phyloP scores from a whole-genome alignment of 257 asterid genomes.

The Nyctanthes arbortristis region DNA sequence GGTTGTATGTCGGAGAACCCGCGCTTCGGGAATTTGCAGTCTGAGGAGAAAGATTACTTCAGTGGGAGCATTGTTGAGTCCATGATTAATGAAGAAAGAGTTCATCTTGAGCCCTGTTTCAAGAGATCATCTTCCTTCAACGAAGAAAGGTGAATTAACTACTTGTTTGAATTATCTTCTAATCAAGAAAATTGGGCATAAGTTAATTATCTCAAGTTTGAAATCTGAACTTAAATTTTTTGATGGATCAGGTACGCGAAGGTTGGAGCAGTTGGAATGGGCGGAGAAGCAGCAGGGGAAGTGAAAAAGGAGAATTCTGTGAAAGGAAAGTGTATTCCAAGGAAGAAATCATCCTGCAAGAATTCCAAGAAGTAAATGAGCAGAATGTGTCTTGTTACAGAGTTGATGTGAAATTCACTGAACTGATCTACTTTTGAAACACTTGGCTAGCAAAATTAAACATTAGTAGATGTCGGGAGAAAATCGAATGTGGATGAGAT shows the following conservation, averaged over 20 bases:
- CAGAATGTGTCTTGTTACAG: neutral
- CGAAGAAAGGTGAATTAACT: constrained; percentile 68
- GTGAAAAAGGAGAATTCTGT: constrained; percentile 40
- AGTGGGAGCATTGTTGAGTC: constrained; percentile 91
- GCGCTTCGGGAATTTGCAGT: constrained; percentile 65
- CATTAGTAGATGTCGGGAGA: neutral
- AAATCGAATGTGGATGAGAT: neutral
- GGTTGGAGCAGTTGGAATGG: constrained; percentile 34
- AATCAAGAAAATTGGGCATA: neutral
- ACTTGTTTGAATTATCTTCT: neutral
- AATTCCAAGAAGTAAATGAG: constrained; percentile 44
- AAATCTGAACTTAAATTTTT: neutral
- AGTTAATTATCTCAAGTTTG: neutral
- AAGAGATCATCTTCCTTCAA: constrained; percentile 84
- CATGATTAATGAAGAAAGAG: constrained; percentile 40
- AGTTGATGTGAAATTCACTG: constrained; percentile 20
- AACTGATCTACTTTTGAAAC: neutral
- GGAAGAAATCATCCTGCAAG: constrained; percentile 56
- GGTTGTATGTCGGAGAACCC: constrained; percentile 88
- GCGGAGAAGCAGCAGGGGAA: constrained; percentile 37
- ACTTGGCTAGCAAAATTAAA: neutral
- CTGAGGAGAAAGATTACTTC: constrained; percentile 76
- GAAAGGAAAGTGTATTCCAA: constrained; percentile 80
- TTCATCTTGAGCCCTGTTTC: constrained; percentile 33
- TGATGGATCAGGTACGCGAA: constrained; percentile 40